These are phyloP conservation scores for Fraxinus quadrangulata DNA, from an alignment of 257 asterid species.

Conservation along the genomic window DNA sequence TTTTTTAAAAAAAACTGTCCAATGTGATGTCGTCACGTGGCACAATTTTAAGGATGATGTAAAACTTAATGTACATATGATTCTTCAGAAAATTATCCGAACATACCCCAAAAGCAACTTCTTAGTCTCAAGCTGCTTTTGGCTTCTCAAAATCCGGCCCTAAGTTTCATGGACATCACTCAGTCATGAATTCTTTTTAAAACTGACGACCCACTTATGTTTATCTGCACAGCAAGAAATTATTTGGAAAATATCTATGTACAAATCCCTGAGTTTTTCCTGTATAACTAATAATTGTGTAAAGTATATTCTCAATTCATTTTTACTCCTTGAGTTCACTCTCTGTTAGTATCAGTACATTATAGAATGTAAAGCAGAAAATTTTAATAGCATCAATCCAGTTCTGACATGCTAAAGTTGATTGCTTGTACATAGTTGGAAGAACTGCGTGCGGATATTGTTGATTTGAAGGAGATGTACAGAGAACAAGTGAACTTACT, in stretches of 20 bases:
- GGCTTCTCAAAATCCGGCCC: no score
- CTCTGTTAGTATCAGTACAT: not conserved
- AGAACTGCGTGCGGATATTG: conserved; percentile 92
- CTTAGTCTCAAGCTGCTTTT: no score
- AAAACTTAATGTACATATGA: no score
- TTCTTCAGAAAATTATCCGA: no score
- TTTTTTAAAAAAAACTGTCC: no score
- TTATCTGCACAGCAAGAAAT: not conserved
- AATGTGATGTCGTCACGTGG: no score
- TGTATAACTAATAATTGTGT: not conserved
- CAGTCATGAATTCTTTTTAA: not conserved
- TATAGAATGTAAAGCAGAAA: not conserved
- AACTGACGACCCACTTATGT: not conserved
- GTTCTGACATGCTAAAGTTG: conserved; percentile 18
- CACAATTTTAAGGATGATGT: no score
- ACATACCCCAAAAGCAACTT: no score
- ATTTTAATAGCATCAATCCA: not conserved
- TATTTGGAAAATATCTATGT: not conserved
- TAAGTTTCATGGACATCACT: not conserved
- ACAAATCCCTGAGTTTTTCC: not conserved
- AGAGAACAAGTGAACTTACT: conserved; percentile 97
- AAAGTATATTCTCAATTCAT: not conserved
- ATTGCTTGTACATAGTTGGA: conserved; percentile 62
- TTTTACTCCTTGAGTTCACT: not conserved
- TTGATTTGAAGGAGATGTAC: conserved; percentile 95